Base-by-base conservation (phyloP, 2,329 filamentous ascomycete genomes). In the Chaetomiaceae sp. region DNA sequence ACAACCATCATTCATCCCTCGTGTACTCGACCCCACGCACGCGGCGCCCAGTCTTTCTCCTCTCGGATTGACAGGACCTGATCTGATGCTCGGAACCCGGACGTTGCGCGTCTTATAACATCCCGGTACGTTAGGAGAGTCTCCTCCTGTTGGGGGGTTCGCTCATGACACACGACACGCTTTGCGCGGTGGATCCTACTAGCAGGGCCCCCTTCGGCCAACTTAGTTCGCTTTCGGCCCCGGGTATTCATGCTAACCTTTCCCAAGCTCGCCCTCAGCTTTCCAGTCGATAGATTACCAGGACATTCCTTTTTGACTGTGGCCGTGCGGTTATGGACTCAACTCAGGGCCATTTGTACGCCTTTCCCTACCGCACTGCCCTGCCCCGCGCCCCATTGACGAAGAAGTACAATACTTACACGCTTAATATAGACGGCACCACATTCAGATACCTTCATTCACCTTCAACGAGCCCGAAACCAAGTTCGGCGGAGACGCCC, bases 261-360 rank as follows among this genome's bases (percentile, higher is more conserved):
- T 54, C 35, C 55, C 57, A 58, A 59, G 54, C 55, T 60, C 57
- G 50, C 57, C 51, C 61, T 58, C 60, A 72, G 68, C 6, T 62
- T 65, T 66, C 63, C 63, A 57, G 58, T 61, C 59, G 54, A 66
- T 66, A 68, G 62, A 66, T 65, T 64, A 63, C 65, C 59, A 56
- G 54, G 63, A 65, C 64, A 61, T 61, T 68, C 64, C 61, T 60
- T 41, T n/a, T 66, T 61, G 56, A 51, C 55, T 57, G 64, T 58
- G 60, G 59, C 62, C 56, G 62, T 61, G 60, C 63, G 66, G 67
- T 64, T 68, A 79, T 79, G 76, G 73, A 78, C 62, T 68, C 74
- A 56, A 71, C 66, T 62, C 74, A 78, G 61, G 66, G 72, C 63
- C 72, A 77, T 62, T 63, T 78, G 77, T 81, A 76, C 66, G 76